Evolutionary conservation across 2,329 filamentous ascomycete species (phyloP), one percentile per base, ranked within the genome.

Genomic region (Thelonectria blattea): DNA sequence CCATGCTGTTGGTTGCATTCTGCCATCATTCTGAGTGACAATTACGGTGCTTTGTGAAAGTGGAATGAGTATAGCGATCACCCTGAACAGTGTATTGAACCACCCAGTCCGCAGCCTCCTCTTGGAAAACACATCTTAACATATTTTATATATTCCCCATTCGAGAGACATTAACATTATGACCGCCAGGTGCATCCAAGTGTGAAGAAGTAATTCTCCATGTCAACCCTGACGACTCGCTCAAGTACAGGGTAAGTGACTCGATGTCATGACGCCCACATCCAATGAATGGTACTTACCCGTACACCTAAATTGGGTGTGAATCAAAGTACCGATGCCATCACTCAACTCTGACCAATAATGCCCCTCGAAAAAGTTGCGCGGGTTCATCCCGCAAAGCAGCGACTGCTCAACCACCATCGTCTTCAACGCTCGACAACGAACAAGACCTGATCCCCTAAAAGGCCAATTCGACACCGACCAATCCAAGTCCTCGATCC

Each of bases 301-400:
- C 17, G 5, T 11, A 7, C 14, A 27, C n/a, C 15, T 22, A 45
- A 42, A 41, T 7, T 14, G 14, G 8, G 47, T 20, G 34, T 5
- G 15, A 12, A 1, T 12, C 3, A n/a, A 56, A 43, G 58, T 60
- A 60, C 34, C 48, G 7, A 32, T 5, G 15, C 8, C n/a, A 11
- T 41, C 22, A 39, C 22, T 43, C 17, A 45, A 48, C 15, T n/a
- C 37, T 52, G 24, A n/a, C 52, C 48, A 56, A 56, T 56, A 27
- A 20, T 11, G 22, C 27, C 7, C 7, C 27, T 15, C 20, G 22
- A 61, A 61, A 61, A 61, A 61, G 53, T 58, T 51, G 24, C n/a
- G 12, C 32, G 17, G 43, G 52, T 37, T 50, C 39, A 52, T 45
- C 43, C 22, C 37, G 39, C 54, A 50, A 18, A 49, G 51, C 51